Evolutionary conservation across 2,329 filamentous ascomycete species (phyloP).

Genomic region (Neonectria magnoliae): DNA sequence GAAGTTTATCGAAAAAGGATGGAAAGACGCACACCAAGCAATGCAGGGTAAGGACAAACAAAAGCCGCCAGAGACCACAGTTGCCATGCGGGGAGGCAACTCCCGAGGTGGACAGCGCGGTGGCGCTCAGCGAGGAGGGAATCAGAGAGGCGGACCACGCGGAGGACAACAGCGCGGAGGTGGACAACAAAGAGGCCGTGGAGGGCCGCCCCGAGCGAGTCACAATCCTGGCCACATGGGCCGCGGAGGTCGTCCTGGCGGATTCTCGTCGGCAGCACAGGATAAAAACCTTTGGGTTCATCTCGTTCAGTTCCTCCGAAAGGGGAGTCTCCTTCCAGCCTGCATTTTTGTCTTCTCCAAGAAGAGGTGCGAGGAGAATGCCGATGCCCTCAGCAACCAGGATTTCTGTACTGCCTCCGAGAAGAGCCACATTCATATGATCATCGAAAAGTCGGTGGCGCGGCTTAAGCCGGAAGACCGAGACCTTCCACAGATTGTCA

Average conservation of each 20-base stretch:
- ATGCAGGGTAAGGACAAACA: slow-evolving; percentile 85
- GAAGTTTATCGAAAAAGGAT: slow-evolving; percentile 89
- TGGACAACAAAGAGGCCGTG: slow-evolving; percentile 62
- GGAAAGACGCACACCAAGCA: slow-evolving; percentile 90
- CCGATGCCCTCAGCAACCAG: slow-evolving; percentile 91
- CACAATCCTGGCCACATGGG: slow-evolving; percentile 86
- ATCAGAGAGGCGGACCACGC: slow-evolving; percentile 58
- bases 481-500: slow-evolving; percentile 88
- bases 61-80: slow-evolving; percentile 53
- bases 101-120: slow-evolving; percentile 49
- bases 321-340: slow-evolving; percentile 85
- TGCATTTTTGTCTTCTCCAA: slow-evolving; percentile 99
- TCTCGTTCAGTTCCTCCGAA: slow-evolving; percentile 89
- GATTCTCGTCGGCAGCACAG: slow-evolving; percentile 88
- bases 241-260: slow-evolving; percentile 83
- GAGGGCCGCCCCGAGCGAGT: slow-evolving; percentile 64
- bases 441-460: slow-evolving; percentile 93
- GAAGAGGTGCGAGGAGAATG: slow-evolving; percentile 96
- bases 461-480: slow-evolving; percentile 91
- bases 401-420: slow-evolving; percentile 94
- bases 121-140: slow-evolving; percentile 52
- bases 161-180: slow-evolving; percentile 59
- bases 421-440: slow-evolving; percentile 98
- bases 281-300: slow-evolving; percentile 98
- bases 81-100: slow-evolving; percentile 52